Evolutionary conservation across 495 filamentous ascomycete species (phyloP), one percentile per base, ranked within the genome.

Genomic region (Penicillium alfredii): DNA sequence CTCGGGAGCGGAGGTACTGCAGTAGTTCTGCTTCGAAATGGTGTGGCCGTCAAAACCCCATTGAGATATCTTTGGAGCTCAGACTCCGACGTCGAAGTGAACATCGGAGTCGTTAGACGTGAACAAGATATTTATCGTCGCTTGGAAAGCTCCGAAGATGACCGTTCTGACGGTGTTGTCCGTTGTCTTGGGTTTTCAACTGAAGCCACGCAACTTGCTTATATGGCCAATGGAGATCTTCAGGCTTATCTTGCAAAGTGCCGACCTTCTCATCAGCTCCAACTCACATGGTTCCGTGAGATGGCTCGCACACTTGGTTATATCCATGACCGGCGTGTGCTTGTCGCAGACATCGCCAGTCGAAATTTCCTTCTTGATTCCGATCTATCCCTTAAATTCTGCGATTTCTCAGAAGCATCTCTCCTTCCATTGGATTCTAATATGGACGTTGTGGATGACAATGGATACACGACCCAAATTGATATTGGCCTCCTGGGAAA

Each of bases 361-460:
- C 42, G 45, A 8, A 60, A 60, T 36, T 47, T 56, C 9, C 52
- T 60, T 10, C 47, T 63, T 12, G 47, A 60, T 42, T 38, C 46
- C 5, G 44, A 60, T 39, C 38, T 61, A 16, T 53, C 40, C 8
- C 12, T 61, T 30, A 58, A 55, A 37, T 24, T 61, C n/a, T 55
- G 42, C 20, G 60, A 59, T 39, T 59, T 61, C 33, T 38, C 43
- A 2, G 46, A 61, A 35, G 40, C 52, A 14, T 47, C 52, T 15
- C 14, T 59, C 8, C 35, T 63, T 9, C 44, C 55, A 11, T 27
- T 54, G 18, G 48, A 49, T 24, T 38, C 39, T n/a, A 14, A 48
- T 37, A 53, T 64, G 46, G 44, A 55, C 2, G 26, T 38, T 20
- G 50, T 38, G 8, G 49, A 61, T 36, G 50, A 57, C 21, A 40